Conservation (phyloP, 129 eudicot species). For the Arctium minus region DNA sequence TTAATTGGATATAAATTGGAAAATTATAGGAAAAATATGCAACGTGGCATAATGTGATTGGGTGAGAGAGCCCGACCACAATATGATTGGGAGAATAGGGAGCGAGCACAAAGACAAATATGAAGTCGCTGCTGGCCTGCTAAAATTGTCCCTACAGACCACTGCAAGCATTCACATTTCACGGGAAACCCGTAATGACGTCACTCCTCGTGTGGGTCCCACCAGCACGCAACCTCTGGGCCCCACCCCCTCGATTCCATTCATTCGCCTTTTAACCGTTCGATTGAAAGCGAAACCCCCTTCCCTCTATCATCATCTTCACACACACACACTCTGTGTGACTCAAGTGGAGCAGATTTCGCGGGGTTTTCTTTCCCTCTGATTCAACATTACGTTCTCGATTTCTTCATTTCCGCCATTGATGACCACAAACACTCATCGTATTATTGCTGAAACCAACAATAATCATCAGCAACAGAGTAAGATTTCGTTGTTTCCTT, state of each 20-base stretch:
- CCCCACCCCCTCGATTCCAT: slow-evolving; percentile 15
- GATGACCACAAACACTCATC: slow-evolving; percentile 4
- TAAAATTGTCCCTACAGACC: slow-evolving; percentile 18
- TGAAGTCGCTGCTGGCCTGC: slow-evolving; percentile 37
- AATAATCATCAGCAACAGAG: slow-evolving; percentile 13
- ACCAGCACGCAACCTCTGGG: slow-evolving; percentile 14
- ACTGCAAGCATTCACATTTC: slow-evolving; percentile 11
- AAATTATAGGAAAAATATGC: neutral
- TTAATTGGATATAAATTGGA: too few relatives aligned
- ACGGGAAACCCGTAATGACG: slow-evolving; percentile 33
- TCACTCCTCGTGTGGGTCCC: slow-evolving; percentile 10
- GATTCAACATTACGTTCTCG: neutral
- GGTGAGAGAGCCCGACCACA: neutral
- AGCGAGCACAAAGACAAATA: slow-evolving; percentile 24
- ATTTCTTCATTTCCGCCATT: slow-evolving; percentile 31
- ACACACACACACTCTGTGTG: slow-evolving; percentile 2
- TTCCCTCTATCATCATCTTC: neutral
- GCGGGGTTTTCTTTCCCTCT: slow-evolving; percentile 45
- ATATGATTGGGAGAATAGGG: slow-evolving; percentile 7
- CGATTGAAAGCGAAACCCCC: slow-evolving; percentile 42
- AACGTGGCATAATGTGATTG: slow-evolving; percentile 17
- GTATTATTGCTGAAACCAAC: neutral
- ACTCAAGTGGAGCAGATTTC: slow-evolving; percentile 38
- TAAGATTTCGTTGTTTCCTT: slow-evolving; percentile 22
- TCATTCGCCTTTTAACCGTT: slow-evolving; percentile 34